These are phyloP conservation scores for Somion occarium DNA, from an alignment of 1,284 basidiomycete genomes.

Conservation along the genomic window DNA sequence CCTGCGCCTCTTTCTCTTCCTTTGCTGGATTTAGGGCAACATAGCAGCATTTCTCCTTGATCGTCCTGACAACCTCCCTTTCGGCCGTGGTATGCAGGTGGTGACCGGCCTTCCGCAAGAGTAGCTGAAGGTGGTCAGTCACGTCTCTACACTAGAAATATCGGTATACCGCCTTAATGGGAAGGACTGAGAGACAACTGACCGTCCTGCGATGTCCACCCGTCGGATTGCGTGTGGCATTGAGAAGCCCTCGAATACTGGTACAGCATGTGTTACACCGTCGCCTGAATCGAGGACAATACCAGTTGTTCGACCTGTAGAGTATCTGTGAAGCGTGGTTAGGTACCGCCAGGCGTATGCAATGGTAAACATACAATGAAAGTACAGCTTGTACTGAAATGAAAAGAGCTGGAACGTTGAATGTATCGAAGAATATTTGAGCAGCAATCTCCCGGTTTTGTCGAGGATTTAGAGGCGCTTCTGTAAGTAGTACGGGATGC, in stretches of 20 bases:
- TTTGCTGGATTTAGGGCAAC: slow-evolving; percentile 87
- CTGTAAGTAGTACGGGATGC: slow-evolving; percentile 95
- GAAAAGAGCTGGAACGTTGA: slow-evolving; percentile 98
- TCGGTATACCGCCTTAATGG: slow-evolving; percentile 5
- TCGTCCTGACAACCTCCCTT: slow-evolving; percentile 93
- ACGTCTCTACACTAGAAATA: slow-evolving; percentile 65
- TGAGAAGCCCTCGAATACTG: slow-evolving; percentile 98
- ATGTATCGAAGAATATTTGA: slow-evolving; percentile 98
- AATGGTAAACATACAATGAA: slow-evolving; percentile 65
- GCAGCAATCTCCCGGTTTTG: slow-evolving; percentile 93
- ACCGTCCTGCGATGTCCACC: slow-evolving; percentile 95
- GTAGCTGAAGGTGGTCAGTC: slow-evolving; percentile 92
- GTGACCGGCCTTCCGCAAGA: slow-evolving; percentile 92
- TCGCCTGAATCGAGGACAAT: slow-evolving; percentile 99
- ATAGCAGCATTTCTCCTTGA: slow-evolving; percentile 99
- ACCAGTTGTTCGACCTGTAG: slow-evolving; percentile 97
- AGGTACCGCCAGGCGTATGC: slow-evolving; percentile 18
- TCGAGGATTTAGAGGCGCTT: slow-evolving; percentile 93
- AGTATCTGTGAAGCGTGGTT: slow-evolving; percentile 63
- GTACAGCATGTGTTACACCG: slow-evolving; percentile 98
- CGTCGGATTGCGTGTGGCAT: slow-evolving; percentile 98
- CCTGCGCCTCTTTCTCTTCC: slow-evolving; percentile 88
- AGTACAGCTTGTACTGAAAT: slow-evolving; percentile 97
- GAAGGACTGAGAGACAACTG: slow-evolving; percentile 19
- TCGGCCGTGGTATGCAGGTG: slow-evolving; percentile 97